Evolutionary conservation across 106 monocot genomes (phyloP).

Genomic region (Platanthera guangdongensis): DNA sequence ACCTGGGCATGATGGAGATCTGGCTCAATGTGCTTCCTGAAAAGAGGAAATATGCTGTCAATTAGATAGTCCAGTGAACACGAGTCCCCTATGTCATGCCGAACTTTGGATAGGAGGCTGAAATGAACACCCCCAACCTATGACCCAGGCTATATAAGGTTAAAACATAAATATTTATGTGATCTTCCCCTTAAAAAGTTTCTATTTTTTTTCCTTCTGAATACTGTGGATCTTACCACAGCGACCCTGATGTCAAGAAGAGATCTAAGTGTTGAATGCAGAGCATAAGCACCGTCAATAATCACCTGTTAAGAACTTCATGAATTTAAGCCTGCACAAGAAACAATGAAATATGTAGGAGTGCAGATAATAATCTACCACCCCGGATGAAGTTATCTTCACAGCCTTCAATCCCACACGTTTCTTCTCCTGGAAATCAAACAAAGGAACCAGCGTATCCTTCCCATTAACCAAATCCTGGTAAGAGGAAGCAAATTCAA

Average conservation of each 20-base stretch:
- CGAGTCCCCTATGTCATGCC: slow-evolving; percentile 90
- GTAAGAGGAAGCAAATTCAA: slow-evolving; percentile 7
- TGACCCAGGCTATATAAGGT: slow-evolving; percentile 4
- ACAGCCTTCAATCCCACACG: slow-evolving; percentile 44
- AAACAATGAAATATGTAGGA: background rate
- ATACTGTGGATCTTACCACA: slow-evolving; percentile 46
- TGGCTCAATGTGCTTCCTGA: slow-evolving; percentile 95
- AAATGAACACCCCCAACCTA: slow-evolving; percentile 99
- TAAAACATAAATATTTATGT: background rate
- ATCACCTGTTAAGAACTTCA: slow-evolving; percentile 53
- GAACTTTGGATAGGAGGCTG: slow-evolving; percentile 94
- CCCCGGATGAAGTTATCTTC: slow-evolving; percentile 62
- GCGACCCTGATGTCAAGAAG: slow-evolving; percentile 94
- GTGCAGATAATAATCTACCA: slow-evolving; percentile 25
- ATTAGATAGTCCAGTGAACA: slow-evolving; percentile 95
- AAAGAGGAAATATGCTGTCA: slow-evolving; percentile 96
- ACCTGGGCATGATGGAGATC: slow-evolving; percentile 99
- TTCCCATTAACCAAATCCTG: slow-evolving; percentile 79
- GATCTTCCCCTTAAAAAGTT: background rate
- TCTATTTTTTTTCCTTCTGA: background rate
- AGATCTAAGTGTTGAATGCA: slow-evolving; percentile 82
- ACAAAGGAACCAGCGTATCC: slow-evolving; percentile 67
- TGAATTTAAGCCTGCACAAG: background rate
- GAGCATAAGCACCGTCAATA: slow-evolving; percentile 95
- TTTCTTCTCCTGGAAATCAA: slow-evolving; percentile 89